These are phyloP conservation scores for Suhomyces prunicola DNA, from an alignment of 805 yeast genomes.

Conservation along the genomic window DNA sequence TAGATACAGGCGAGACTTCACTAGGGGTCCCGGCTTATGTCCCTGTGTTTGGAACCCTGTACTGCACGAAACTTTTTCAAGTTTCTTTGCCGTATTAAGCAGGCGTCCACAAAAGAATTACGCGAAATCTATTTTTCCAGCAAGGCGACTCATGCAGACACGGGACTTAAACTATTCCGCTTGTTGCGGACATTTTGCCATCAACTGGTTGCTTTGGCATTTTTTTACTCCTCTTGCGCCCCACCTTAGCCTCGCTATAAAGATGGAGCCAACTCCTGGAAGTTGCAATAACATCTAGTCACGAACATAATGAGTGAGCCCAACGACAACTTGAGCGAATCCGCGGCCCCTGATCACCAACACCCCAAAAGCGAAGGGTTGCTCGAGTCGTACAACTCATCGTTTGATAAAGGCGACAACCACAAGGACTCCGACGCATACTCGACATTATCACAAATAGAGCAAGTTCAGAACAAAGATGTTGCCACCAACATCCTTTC, in stretches of 20 bases:
- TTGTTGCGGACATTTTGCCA: neutral
- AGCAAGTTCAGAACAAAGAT: conserved; percentile 21
- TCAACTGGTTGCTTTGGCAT: neutral
- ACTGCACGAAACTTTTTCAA: neutral
- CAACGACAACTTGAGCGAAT: neutral
- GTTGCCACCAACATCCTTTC: conserved; percentile 44
- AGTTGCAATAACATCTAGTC: neutral
- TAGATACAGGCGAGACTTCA: neutral
- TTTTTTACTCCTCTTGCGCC: neutral
- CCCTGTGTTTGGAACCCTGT: neutral
- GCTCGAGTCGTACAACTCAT: conserved; percentile 11
- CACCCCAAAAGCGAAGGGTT: conserved; percentile 9
- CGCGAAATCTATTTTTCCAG: neutral
- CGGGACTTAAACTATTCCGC: neutral
- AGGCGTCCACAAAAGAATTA: neutral
- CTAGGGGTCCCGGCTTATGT: neutral
- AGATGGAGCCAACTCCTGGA: neutral
- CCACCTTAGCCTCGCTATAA: neutral
- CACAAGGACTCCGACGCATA: conserved; percentile 14
- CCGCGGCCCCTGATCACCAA: neutral
- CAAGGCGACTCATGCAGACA: neutral
- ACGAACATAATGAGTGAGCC: neutral
- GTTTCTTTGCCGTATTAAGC: neutral
- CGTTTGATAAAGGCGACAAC: conserved; percentile 10
- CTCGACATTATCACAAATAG: conserved; percentile 15